Evolutionary conservation across 139 green algal species (phyloP), one percentile per base, ranked within the genome.

Genomic region (Micractinium sp.): DNA sequence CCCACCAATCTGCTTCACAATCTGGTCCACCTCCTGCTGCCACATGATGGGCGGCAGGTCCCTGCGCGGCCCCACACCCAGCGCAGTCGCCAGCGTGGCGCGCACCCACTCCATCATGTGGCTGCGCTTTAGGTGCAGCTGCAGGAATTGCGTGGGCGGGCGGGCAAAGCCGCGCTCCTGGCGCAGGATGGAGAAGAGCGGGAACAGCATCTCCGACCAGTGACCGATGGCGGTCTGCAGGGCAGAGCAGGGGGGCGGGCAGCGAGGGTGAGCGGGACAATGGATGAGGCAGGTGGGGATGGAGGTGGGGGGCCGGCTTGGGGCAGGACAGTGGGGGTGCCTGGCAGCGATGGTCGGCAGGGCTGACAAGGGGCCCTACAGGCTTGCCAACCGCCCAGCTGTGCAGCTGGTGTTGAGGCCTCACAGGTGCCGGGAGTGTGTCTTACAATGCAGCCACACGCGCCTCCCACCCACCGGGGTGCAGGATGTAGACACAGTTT

Each of bases 31-130:
- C 82, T 96, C 94, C 53, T 96, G 77, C 88, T 98, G 96, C 85
- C 97, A 91, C 41, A 96, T 89, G 16, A 98, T 89, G 0, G 95
- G 94, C 35, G 96, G 96, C 92, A 98, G 93, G 67, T 92, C 81
- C 16, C 91, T 61, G 36, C 89, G n/a, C 15, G 90, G 75, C 12
- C 75, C 81, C 41, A 96, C 91, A 0, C 94, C 95, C 66, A 94
- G 88, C 36, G 92, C 86, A 1, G 88, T 87, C 25, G 89, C 88
- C n/a, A 93, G 77, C 63, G 90, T 87, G 22, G 91, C 83, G 1
- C 92, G 69, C 73, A 96, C 96, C 96, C 96, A 97, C 87, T 97
- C 95, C 89, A 97, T 94, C 71, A 98, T 81, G 88, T 98, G 95
- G 22, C 90, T 89, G 2, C 95, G 90, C 73, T 95, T 95, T n/a